Evolutionary conservation across 2,329 filamentous ascomycete species (phyloP).

Genomic region (Neurospora sp.): DNA sequence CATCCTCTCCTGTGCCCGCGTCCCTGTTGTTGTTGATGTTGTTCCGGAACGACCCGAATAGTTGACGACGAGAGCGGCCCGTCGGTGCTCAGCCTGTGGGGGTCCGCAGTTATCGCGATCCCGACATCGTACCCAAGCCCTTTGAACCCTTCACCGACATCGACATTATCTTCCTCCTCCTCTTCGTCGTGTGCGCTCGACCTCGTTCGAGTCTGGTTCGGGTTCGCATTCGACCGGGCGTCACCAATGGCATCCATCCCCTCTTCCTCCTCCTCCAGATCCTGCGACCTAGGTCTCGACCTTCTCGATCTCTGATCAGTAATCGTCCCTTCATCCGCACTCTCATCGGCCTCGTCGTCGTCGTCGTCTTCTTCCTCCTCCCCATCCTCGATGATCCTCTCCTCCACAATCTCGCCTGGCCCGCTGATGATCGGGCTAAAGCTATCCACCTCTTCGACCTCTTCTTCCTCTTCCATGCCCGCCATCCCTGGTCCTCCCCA

Average conservation of each 20-base stretch:
- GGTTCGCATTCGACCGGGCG: not conserved
- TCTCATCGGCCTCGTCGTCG: not conserved
- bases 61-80: not conserved
- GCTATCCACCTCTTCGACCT: conserved; percentile 17
- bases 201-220: not conserved
- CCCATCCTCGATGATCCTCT: conserved; percentile 18
- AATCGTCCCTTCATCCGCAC: not conserved
- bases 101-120: not conserved
- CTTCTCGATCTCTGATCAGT: not conserved
- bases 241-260: not conserved
- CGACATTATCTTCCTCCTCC: not conserved
- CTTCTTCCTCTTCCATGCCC: conserved; percentile 9
- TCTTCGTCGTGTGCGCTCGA: not conserved
- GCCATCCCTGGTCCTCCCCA: not conserved
- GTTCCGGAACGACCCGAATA: not conserved
- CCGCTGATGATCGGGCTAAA: conserved; percentile 18
- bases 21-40: not conserved
- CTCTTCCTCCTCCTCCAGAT: not conserved
- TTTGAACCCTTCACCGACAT: not conserved
- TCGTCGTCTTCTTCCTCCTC: conserved; percentile 10
- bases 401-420: conserved; percentile 18
- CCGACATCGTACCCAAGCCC: not conserved
- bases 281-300: not conserved
- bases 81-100: not conserved
- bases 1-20: not conserved